Evolutionary conservation across 1,284 basidiomycete species (phyloP).

Genomic region (Hemileia vastatrix): DNA sequence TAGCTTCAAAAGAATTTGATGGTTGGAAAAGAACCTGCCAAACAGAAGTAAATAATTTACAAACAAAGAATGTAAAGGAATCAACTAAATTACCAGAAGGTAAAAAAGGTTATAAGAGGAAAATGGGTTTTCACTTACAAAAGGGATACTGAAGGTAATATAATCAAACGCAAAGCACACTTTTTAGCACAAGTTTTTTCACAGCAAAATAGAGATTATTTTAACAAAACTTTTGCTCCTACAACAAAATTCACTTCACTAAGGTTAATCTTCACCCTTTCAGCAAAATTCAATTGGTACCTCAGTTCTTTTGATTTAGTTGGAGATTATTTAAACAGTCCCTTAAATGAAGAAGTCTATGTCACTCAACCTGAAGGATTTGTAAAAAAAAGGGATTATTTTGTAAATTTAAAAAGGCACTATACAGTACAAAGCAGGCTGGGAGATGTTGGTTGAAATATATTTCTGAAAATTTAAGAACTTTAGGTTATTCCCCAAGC

Average conservation of each 20-base stretch:
- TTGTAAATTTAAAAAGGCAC: background rate
- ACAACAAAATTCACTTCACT: background rate
- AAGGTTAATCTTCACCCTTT: background rate
- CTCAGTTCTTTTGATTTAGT: conserved; percentile 1
- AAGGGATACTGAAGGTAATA: background rate
- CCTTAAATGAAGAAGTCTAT: background rate
- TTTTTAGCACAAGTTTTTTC: background rate
- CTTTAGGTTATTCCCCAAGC: background rate
- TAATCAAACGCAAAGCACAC: background rate
- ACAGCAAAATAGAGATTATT: background rate
- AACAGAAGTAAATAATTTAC: too few species aligned
- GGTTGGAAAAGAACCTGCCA: too few species aligned
- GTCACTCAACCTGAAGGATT: background rate
- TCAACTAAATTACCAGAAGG: too few species aligned
- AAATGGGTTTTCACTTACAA: too few species aligned
- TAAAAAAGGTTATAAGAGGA: too few species aligned
- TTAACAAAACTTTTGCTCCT: background rate
- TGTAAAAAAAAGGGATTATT: too few species aligned
- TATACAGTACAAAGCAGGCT: background rate
- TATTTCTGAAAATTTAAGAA: background rate
- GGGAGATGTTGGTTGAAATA: background rate
- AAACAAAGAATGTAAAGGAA: too few species aligned
- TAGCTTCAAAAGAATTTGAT: too few species aligned
- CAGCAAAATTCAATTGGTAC: background rate
- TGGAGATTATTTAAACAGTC: background rate